A percentile compares a stretch with the other conserved stretches of the same genome.
Evolutionary conservation across 2,329 filamentous ascomycete genomes (phyloP).

Genomic region (Neurospora crassa): DNA sequence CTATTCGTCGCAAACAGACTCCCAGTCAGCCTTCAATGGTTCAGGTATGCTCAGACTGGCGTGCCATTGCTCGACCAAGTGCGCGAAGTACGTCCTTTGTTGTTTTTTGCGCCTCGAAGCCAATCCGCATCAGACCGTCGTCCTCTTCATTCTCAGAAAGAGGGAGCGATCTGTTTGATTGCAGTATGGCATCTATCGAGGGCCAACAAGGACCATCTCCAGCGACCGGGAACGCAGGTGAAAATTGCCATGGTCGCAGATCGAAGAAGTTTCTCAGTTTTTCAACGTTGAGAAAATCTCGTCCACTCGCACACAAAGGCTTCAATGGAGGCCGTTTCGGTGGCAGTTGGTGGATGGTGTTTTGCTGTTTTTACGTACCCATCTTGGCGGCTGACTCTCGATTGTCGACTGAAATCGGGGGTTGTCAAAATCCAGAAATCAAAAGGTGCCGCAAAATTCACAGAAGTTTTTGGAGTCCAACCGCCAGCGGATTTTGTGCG

Average conservation of each 20-base stretch:
- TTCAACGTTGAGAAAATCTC: slow-evolving; percentile 9
- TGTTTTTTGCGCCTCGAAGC: neutral
- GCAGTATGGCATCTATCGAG: neutral
- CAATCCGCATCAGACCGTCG: neutral
- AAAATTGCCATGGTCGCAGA: slow-evolving; percentile 19
- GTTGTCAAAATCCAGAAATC: neutral
- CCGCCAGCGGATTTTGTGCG: neutral
- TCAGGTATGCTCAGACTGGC: slow-evolving; percentile 52
- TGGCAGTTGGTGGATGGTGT: slow-evolving; percentile 2
- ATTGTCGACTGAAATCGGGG: slow-evolving; percentile 15
- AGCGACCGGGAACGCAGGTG: neutral
- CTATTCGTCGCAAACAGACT: slow-evolving; percentile 36
- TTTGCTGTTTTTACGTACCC: slow-evolving; percentile 42
- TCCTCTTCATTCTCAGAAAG: slow-evolving; percentile 1
- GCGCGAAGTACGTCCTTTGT: slow-evolving; percentile 1
- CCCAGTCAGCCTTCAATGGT: slow-evolving; percentile 48
- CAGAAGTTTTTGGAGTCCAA: neutral
- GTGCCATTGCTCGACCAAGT: slow-evolving; percentile 10
- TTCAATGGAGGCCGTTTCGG: slow-evolving; percentile 22
- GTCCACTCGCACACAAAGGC: slow-evolving; percentile 43
- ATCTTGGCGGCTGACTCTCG: slow-evolving; percentile 41
- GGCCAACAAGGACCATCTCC: neutral
- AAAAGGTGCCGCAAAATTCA: neutral
- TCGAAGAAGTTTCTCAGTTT: slow-evolving; percentile 13
- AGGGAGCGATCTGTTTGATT: slow-evolving; percentile 5